phyloP scores from a whole-genome alignment of 345 rosid genomes.

The Acer saccharum region DNA sequence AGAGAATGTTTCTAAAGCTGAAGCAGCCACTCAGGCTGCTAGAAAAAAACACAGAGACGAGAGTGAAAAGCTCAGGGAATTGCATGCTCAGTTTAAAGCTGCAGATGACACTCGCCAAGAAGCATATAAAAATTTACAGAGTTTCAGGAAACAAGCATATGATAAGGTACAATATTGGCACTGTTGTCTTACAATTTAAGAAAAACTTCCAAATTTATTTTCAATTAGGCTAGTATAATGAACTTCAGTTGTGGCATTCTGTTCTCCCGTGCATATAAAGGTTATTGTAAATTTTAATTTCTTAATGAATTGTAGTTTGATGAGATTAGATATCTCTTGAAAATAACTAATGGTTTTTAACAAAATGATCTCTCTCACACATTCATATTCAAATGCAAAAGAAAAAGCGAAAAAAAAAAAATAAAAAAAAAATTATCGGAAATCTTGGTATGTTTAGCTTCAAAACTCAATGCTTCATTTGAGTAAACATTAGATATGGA shows the following conservation, averaged over 20 bases:
- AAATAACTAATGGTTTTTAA: not conserved
- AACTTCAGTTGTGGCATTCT: not conserved
- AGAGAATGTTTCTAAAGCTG: conserved; percentile 54
- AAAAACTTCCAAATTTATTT: conserved; percentile 6
- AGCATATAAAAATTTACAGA: conserved; percentile 57
- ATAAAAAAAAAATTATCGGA: not conserved
- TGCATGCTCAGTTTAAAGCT: conserved; percentile 48
- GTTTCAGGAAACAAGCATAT: conserved; percentile 53
- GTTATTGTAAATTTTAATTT: not conserved
- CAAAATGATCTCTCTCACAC: not conserved
- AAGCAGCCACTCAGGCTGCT: conserved; percentile 58
- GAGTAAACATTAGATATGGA: not conserved
- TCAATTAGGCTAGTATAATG: not conserved
- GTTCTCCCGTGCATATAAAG: not conserved
- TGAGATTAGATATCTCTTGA: not conserved
- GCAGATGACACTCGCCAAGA: conserved; percentile 75
- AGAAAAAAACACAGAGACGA: conserved; percentile 48
- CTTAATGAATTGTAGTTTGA: not conserved
- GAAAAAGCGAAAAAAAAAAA: not conserved
- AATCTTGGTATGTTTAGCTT: not conserved
- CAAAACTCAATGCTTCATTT: not conserved
- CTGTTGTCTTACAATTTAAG: not conserved
- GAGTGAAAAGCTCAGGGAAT: conserved; percentile 42
- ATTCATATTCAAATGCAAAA: not conserved
- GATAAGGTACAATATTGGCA: conserved; percentile 54